Percentiles rank a stretch among this genome's conserved stretches.
Conservation (phyloP, 768 basidiomycete genomes). For the Trametes cingulata region DNA sequence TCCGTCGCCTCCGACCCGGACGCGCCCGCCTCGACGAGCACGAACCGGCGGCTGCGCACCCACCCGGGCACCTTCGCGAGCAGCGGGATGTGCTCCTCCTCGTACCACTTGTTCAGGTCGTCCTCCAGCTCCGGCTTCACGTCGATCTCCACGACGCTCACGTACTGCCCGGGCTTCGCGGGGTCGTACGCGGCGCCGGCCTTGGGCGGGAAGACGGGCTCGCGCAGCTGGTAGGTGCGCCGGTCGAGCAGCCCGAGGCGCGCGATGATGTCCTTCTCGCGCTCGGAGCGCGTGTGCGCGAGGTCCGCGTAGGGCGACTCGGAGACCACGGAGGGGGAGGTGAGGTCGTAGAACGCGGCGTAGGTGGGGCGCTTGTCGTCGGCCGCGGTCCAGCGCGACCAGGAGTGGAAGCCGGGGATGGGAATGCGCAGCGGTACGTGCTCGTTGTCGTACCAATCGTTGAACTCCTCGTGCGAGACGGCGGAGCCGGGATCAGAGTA, state of each 20-base stretch:
- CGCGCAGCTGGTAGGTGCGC: conserved; percentile 33
- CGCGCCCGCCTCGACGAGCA: conserved; percentile 26
- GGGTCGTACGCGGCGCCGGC: conserved; percentile 24
- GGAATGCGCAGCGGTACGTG: conserved; percentile 46
- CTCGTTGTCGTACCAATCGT: conserved; percentile 57
- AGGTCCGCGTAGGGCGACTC: conserved; percentile 37
- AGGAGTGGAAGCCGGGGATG: conserved; percentile 38
- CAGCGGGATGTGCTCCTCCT: conserved; percentile 35
- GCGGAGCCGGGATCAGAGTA: conserved; percentile 8
- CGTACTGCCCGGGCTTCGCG: conserved; percentile 26
- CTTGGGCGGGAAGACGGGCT: conserved; percentile 8
- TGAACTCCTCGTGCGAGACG: conserved; percentile 35
- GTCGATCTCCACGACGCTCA: conserved; percentile 29
- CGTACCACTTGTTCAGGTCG: conserved; percentile 33
- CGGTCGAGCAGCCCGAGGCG: conserved; percentile 37
- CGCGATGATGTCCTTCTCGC: conserved; percentile 36
- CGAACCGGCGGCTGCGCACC: conserved; percentile 46
- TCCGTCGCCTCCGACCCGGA: conserved; percentile 26
- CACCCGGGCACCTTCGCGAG: conserved; percentile 44
- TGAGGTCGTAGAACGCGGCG: conserved; percentile 40
- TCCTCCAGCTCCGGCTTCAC: conserved; percentile 30
- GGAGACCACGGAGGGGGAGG: conserved; percentile 31
- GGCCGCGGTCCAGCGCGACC: conserved; percentile 36
- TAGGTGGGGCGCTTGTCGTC: conserved; percentile 36
- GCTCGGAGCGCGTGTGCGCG: conserved; percentile 30